Conservation (phyloP, 148 eudicot genomes). For the Mesembryanthemum crystallinum region DNA sequence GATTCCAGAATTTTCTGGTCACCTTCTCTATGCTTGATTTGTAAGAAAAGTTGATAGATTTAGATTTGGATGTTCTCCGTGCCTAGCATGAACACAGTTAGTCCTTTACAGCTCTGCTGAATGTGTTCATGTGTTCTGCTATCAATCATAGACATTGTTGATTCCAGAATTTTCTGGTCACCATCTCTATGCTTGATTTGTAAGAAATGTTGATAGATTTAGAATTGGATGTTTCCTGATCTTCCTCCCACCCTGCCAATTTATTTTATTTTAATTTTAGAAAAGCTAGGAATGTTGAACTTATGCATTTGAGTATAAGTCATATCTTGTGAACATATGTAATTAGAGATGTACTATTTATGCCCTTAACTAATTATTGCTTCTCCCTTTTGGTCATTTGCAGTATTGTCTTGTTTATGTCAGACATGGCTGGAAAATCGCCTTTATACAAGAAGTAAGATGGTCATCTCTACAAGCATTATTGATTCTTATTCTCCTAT, state of each 20-base stretch:
- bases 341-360: neutral
- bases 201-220: neutral
- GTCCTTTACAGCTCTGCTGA: neutral
- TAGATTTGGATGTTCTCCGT: neutral
- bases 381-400: conserved; percentile 31
- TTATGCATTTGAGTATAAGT: neutral
- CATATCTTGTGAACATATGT: neutral
- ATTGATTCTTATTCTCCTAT: conserved; percentile 1
- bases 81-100: neutral
- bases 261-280: too few relatives aligned
- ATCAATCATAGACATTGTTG: neutral
- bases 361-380: neutral
- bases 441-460: conserved; percentile 84
- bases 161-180: neutral
- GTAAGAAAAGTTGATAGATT: neutral
- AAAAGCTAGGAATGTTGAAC: neutral
- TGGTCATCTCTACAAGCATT: neutral
- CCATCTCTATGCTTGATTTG: neutral
- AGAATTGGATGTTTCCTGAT: neutral
- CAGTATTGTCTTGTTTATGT: conserved; percentile 78
- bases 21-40: neutral
- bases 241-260: neutral
- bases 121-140: neutral
- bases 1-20: neutral
- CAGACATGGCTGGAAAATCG: conserved; percentile 88